Percentiles rank a stretch among this genome's conserved stretches.
Evolutionary conservation across 1,284 basidiomycete genomes (phyloP).

Genomic region (Meira miltonrushii): DNA sequence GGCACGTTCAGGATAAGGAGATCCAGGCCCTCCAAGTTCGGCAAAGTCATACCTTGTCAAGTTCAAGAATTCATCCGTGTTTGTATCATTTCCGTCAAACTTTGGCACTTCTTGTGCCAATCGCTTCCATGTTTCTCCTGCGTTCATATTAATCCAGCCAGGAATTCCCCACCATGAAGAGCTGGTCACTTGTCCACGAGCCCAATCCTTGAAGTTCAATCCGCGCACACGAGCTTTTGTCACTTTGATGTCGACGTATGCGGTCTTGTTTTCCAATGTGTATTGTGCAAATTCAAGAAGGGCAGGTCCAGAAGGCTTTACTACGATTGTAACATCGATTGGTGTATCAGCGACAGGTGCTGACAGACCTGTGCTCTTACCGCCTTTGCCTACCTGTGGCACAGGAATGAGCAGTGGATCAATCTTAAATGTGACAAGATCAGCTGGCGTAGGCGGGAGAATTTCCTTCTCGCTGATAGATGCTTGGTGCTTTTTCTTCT

Average conservation of each 20-base stretch:
- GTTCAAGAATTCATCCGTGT: slow-evolving; percentile 16
- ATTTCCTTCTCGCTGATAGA: neutral
- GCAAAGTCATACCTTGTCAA: slow-evolving; percentile 40
- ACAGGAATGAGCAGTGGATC: slow-evolving; percentile 41
- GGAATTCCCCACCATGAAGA: slow-evolving; percentile 29
- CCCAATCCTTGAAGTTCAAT: slow-evolving; percentile 28
- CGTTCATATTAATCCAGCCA: slow-evolving; percentile 28
- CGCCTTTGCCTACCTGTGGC: slow-evolving; percentile 22
- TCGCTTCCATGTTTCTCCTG: slow-evolving; percentile 27
- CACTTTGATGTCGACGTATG: slow-evolving; percentile 40
- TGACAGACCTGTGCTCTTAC: neutral
- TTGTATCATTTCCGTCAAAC: slow-evolving; percentile 22
- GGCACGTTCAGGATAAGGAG: slow-evolving; percentile 23
- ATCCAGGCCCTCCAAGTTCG: slow-evolving; percentile 24
- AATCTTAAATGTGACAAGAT: slow-evolving; percentile 40
- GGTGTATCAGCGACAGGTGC: slow-evolving; percentile 15
- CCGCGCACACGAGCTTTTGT: slow-evolving; percentile 32
- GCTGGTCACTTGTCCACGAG: slow-evolving; percentile 20
- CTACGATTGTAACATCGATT: slow-evolving; percentile 37
- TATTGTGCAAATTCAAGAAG: slow-evolving; percentile 33
- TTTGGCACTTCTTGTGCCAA: slow-evolving; percentile 30
- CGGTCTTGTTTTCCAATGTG: slow-evolving; percentile 27
- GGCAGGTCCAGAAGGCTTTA: slow-evolving; percentile 38
- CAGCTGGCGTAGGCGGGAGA: slow-evolving; percentile 16
- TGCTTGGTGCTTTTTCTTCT: neutral